A percentile compares a stretch with the other conserved stretches of the same genome.
These are phyloP conservation scores for Coelastrella sp. DNA, from an alignment of 139 green algal genomes.

Conservation along the genomic window DNA sequence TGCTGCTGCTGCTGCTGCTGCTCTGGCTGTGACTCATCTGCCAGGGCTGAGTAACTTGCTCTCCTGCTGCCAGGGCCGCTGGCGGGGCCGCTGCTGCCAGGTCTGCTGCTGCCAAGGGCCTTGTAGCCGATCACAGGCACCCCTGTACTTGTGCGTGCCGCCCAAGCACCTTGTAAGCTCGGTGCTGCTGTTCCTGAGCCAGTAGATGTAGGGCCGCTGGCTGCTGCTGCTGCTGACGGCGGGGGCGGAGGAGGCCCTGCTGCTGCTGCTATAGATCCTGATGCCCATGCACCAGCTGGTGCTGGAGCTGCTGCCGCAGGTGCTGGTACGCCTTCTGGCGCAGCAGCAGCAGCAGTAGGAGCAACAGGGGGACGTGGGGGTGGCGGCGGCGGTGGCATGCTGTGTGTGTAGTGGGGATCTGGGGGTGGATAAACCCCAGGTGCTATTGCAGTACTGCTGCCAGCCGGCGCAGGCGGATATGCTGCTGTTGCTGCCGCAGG, in stretches of 20 bases:
- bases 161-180: conserved; percentile 18
- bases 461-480: background rate
- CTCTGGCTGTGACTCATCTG: conserved; percentile 20
- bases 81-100: background rate
- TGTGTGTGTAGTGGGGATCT: background rate
- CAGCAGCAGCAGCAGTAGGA: background rate
- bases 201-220: background rate
- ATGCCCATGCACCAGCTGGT: background rate
- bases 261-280: background rate
- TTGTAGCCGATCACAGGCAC: background rate
- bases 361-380: background rate
- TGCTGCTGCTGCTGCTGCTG: conserved; percentile 24
- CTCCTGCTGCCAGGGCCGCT: conserved; percentile 18
- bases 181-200: conserved; percentile 7
- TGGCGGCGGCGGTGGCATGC: background rate
- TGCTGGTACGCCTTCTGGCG: background rate
- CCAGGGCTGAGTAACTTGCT: background rate
- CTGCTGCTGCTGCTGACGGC: background rate
- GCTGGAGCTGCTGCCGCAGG: background rate
- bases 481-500: background rate
- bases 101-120: background rate
- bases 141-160: background rate
- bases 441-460: conserved; percentile 25
- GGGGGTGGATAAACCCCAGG: background rate
- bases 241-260: background rate